These are phyloP conservation scores for Penicillium italicum DNA, from an alignment of 2,329 filamentous ascomycete species.

Conservation along the genomic window DNA sequence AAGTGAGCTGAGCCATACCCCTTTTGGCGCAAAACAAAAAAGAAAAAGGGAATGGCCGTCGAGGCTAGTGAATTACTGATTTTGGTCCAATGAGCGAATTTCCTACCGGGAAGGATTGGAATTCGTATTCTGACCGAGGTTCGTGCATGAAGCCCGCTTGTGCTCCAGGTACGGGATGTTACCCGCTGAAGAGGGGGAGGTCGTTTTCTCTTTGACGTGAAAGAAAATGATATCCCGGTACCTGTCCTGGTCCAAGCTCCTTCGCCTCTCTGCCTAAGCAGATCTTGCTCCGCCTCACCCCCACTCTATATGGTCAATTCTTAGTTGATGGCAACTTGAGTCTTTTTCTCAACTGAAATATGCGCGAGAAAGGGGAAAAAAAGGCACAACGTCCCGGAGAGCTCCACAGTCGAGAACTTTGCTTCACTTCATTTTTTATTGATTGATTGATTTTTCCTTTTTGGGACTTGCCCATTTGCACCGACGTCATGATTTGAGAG, in stretches of 20 bases:
- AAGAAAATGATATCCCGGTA: slow-evolving; percentile 15
- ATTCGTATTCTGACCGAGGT: slow-evolving; percentile 27
- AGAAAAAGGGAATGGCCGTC: slow-evolving; percentile 14
- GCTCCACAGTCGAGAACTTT: slow-evolving; percentile 25
- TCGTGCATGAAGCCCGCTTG: slow-evolving; percentile 24
- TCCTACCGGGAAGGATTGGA: slow-evolving; percentile 23
- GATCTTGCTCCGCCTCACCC: slow-evolving; percentile 29
- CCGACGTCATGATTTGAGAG: slow-evolving; percentile 20
- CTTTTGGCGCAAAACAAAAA: slow-evolving; percentile 20
- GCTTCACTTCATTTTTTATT: slow-evolving; percentile 11
- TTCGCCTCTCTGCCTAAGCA: slow-evolving; percentile 24
- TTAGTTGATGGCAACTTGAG: slow-evolving; percentile 12
- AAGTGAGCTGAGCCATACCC: slow-evolving; percentile 23
- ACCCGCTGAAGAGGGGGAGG: slow-evolving; percentile 8
- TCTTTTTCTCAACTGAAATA: slow-evolving; percentile 11
- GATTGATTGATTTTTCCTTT: slow-evolving; percentile 7
- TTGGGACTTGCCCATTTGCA: not conserved
- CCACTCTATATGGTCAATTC: slow-evolving; percentile 16
- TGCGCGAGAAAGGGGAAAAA: slow-evolving; percentile 7
- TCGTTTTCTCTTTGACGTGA: not conserved
- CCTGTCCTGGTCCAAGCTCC: slow-evolving; percentile 32
- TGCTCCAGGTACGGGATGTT: slow-evolving; percentile 24
- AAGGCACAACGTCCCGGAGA: slow-evolving; percentile 15
- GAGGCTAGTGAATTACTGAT: slow-evolving; percentile 20
- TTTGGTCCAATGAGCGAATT: slow-evolving; percentile 33